Percentiles rank a stretch among this genome's conserved stretches.
Conservation (phyloP, 163 green algal genomes). For the Coccomyxa subellipsoidea region DNA sequence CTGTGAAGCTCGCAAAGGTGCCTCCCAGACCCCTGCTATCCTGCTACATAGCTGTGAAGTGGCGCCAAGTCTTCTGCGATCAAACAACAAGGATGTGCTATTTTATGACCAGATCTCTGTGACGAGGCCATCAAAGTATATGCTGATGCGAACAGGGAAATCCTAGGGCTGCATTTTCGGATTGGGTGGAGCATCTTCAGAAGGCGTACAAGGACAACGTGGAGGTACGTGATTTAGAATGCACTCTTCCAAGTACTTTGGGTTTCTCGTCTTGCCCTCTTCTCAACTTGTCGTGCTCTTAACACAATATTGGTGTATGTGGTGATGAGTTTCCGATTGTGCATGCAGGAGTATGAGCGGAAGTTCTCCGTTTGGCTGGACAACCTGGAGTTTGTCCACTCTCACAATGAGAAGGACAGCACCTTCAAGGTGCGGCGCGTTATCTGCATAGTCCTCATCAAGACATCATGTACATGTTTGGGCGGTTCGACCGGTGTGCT, state of each 20-base stretch:
- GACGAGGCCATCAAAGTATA: neutral
- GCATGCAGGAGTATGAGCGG: slow-evolving; percentile 55
- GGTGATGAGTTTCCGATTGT: neutral
- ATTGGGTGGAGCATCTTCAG: slow-evolving; percentile 46
- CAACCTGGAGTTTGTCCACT: slow-evolving; percentile 72
- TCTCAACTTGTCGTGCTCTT: too few species aligned
- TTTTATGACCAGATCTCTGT: neutral
- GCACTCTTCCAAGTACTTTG: neutral
- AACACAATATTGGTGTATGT: too few species aligned
- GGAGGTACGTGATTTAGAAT: slow-evolving; percentile 25
- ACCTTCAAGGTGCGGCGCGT: slow-evolving; percentile 5
- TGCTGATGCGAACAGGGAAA: slow-evolving; percentile 13
- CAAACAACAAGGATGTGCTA: neutral
- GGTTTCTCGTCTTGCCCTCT: neutral
- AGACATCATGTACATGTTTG: neutral
- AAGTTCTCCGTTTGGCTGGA: slow-evolving; percentile 72
- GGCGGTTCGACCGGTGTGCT: neutral
- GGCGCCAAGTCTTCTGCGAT: neutral
- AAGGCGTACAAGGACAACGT: slow-evolving; percentile 48
- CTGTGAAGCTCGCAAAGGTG: slow-evolving; percentile 9
- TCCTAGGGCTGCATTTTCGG: slow-evolving; percentile 21
- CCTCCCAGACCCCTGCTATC: neutral
- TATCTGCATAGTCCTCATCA: neutral
- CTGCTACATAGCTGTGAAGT: neutral
- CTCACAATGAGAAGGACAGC: slow-evolving; percentile 64